Base-by-base conservation (phyloP, 257 asterid species). In the Orobanche coerulescens region DNA sequence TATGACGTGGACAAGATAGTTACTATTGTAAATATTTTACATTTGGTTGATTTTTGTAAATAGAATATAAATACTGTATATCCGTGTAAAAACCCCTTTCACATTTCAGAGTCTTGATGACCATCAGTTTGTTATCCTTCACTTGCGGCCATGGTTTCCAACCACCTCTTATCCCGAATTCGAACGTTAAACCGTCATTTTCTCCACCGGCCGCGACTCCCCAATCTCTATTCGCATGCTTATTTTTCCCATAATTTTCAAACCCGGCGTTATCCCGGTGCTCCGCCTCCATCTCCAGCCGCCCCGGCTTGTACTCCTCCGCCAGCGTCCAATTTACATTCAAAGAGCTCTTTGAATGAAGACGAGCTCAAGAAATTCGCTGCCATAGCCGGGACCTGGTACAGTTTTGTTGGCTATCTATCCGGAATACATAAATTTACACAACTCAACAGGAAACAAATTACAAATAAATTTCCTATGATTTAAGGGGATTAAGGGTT, bases 351-450 rank as follows among this genome's bases (percentile, higher is more conserved):
- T 18, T 67, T 88, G 66, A 88, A 85, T 76, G 76, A 82, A 73
- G 34, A 56, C 5, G 98, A 91, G 77, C 82, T 88, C 15, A 73
- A 62, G 18, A 91, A 91, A 67, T 88, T 85, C 72, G 73, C 95
- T 6, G 79, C 86, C 66, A 77, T 85, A 43, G 67, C 95, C 2
- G 90, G 85, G 43, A 82, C 96, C 51, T 91, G 98, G 98, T 90
- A 71, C 20, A 1, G 18, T 20, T 42, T 6, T 28, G 4, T 1
- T 7, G 13, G 33, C n/a, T n/a, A n/a, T n/a, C n/a, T n/a, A n/a
- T n/a, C n/a, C n/a, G n/a, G n/a, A n/a, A n/a, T n/a, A n/a, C n/a
- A n/a, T n/a, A n/a, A n/a, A n/a, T n/a, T n/a, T n/a, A n/a, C n/a
- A n/a, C n/a, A n/a, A n/a, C n/a, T n/a, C n/a, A n/a, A n/a, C n/a